A percentile compares a stretch with the other conserved stretches of the same genome.
Evolutionary conservation across 257 asterid genomes (phyloP).

Genomic region (Perilla frutescens): DNA sequence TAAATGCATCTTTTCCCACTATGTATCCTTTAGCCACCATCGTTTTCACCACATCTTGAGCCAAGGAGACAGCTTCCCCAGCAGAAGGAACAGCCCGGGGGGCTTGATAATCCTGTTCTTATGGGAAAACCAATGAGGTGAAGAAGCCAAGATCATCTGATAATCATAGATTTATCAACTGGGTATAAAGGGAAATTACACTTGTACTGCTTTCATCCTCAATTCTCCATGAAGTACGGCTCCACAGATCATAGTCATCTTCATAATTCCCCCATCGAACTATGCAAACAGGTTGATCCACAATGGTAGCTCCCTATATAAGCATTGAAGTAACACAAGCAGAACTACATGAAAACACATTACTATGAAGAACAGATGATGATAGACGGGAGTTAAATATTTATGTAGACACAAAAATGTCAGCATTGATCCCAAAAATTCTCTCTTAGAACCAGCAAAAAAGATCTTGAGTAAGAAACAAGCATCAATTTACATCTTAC

Average conservation of each 20-base stretch:
- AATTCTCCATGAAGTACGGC: constrained; percentile 65
- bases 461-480: background rate
- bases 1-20: constrained; percentile 83
- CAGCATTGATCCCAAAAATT: background rate
- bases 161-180: background rate
- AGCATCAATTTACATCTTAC: constrained; percentile 10
- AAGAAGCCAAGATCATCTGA: background rate
- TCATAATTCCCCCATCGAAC: constrained; percentile 84
- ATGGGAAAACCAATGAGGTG: background rate
- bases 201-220: constrained; percentile 59
- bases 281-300: constrained; percentile 93
- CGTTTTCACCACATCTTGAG: constrained; percentile 87
- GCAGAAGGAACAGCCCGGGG: constrained; percentile 62
- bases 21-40: constrained; percentile 81
- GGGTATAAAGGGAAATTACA: constrained; percentile 41
- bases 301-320: constrained; percentile 79
- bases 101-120: constrained; percentile 47
- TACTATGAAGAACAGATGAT: background rate
- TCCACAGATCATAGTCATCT: constrained; percentile 68
- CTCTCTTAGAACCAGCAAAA: background rate
- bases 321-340: constrained; percentile 23
- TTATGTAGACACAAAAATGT: background rate
- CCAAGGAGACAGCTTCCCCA: constrained; percentile 84
- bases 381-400: background rate
- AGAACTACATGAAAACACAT: background rate